A percentile compares a stretch with the other conserved stretches of the same genome.
These are phyloP conservation scores for Camelina sativa DNA, from an alignment of 345 rosid species.

Conservation along the genomic window DNA sequence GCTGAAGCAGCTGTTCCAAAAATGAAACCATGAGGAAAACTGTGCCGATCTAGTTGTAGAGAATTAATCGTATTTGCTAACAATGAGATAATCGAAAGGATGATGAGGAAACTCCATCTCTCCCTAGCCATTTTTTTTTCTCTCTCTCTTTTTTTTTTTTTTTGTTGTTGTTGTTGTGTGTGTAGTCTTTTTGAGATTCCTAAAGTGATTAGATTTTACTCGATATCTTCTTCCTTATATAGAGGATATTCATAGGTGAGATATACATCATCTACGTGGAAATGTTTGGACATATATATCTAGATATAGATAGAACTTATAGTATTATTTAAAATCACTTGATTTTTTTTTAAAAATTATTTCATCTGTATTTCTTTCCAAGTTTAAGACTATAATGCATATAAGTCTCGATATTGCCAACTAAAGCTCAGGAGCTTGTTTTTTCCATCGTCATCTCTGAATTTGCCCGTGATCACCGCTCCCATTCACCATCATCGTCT, in stretches of 20 bases:
- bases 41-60: constrained; percentile 38
- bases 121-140: constrained; percentile 9
- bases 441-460: constrained; percentile 15
- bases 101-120: constrained; percentile 6
- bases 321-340: background rate
- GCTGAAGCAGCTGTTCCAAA: constrained; percentile 84
- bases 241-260: constrained; percentile 16
- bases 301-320: background rate
- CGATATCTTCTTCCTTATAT: constrained; percentile 33
- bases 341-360: background rate
- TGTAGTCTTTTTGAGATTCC: constrained; percentile 25
- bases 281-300: constrained; percentile 23
- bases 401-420: constrained; percentile 16
- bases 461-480: background rate
- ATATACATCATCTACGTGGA: constrained; percentile 41
- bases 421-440: background rate
- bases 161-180: background rate
- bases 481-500: background rate
- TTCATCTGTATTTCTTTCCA: background rate
- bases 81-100: constrained; percentile 23
- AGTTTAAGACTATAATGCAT: background rate
- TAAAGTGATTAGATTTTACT: constrained; percentile 18
- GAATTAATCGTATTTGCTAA: constrained; percentile 2
- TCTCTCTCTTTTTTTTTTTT: background rate
- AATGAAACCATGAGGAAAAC: constrained; percentile 64